Conservation (phyloP, 345 rosid species). For the Gossypium stocksii region DNA sequence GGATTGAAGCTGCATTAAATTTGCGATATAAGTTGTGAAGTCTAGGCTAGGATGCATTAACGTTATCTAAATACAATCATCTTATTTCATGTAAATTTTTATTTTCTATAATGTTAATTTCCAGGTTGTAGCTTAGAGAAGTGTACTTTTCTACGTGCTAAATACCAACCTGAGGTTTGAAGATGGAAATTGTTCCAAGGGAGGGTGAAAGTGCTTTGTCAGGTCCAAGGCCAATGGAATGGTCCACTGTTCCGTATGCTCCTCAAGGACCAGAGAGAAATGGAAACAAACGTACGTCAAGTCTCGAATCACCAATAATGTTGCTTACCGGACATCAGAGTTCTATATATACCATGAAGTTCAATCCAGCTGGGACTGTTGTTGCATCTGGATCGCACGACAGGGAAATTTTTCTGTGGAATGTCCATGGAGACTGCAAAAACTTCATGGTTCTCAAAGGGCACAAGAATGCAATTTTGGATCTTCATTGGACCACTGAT, state of each 20-base stretch:
- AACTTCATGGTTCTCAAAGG: conserved; percentile 94
- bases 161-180: conserved; percentile 5
- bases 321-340: conserved; percentile 82
- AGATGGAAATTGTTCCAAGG: conserved; percentile 54
- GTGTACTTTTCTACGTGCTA: neutral
- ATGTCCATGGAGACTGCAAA: conserved; percentile 88
- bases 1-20: neutral
- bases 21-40: neutral
- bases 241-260: conserved; percentile 65
- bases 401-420: conserved; percentile 87
- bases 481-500: conserved; percentile 92
- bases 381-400: conserved; percentile 97
- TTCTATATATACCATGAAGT: conserved; percentile 81
- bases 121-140: neutral
- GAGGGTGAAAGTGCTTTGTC: conserved; percentile 63
- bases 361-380: conserved; percentile 79
- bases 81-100: neutral
- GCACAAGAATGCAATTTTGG: conserved; percentile 89
- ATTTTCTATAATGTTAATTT: neutral
- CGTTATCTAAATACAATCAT: neutral
- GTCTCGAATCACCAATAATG: conserved; percentile 94
- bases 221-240: conserved; percentile 90
- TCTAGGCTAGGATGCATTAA: neutral
- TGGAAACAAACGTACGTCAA: conserved; percentile 66
- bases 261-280: conserved; percentile 52